Evolutionary conservation across 2,329 filamentous ascomycete genomes (phyloP).

Genomic region (Pseudogymnoascus sp.): DNA sequence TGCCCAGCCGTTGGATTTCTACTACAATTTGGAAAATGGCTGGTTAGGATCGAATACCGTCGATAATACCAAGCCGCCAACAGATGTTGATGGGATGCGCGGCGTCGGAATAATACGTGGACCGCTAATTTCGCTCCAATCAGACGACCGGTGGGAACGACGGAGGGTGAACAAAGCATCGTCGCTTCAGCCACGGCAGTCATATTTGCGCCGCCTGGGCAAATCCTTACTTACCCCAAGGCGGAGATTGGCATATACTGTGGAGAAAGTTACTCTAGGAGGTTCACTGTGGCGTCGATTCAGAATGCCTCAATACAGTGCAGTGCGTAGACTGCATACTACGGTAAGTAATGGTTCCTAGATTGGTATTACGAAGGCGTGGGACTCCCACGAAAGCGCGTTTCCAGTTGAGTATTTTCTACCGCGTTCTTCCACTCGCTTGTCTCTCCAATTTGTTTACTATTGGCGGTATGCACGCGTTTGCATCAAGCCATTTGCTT

Average conservation of each 20-base stretch:
- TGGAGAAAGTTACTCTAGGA: background rate
- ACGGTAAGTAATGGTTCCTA: background rate
- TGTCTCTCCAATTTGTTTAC: background rate
- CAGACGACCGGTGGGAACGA: background rate
- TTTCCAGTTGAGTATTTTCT: background rate
- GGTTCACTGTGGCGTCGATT: background rate
- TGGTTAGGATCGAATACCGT: background rate
- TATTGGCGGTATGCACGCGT: background rate
- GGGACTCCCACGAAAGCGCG: background rate
- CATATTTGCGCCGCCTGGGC: background rate
- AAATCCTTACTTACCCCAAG: background rate
- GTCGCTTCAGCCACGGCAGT: background rate
- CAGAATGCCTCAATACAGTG: background rate
- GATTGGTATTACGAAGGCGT: background rate
- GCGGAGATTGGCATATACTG: background rate
- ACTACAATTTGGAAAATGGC: slow-evolving; percentile 1
- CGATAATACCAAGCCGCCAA: background rate
- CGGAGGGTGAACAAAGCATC: background rate
- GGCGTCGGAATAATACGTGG: background rate
- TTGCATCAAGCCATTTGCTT: background rate
- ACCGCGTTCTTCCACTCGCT: background rate
- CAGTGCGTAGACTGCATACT: background rate
- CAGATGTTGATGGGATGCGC: background rate
- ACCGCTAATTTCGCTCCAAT: slow-evolving; percentile 4
- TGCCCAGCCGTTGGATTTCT: background rate